phyloP scores from a whole-genome alignment of 257 asterid species.

The Solanum virginianum region DNA sequence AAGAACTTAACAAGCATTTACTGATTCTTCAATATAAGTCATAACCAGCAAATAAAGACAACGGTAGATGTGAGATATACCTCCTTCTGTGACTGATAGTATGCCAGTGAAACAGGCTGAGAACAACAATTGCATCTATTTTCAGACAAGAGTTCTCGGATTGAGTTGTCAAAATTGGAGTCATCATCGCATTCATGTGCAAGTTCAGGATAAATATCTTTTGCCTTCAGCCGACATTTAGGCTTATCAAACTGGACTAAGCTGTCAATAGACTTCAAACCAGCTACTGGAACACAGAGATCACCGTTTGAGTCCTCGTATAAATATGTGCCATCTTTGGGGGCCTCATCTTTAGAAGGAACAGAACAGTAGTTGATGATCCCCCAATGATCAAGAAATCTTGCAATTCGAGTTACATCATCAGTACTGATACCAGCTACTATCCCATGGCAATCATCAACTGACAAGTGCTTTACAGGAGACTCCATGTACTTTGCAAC shows the following conservation, averaged over 20 bases:
- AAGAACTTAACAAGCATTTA: neutral
- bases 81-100: constrained; percentile 94
- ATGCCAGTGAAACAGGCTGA: constrained; percentile 39
- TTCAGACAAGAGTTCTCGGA: constrained; percentile 70
- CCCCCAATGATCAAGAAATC: constrained; percentile 99
- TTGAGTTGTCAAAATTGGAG: constrained; percentile 50
- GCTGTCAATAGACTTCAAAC: constrained; percentile 88
- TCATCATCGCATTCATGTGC: constrained; percentile 32
- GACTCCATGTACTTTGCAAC: constrained; percentile 90
- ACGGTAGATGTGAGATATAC: constrained; percentile 18
- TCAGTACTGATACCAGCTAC: constrained; percentile 52
- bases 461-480: constrained; percentile 63
- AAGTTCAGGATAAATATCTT: constrained; percentile 70
- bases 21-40: neutral
- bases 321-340: constrained; percentile 48
- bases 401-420: constrained; percentile 63
- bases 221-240: constrained; percentile 64
- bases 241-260: constrained; percentile 90
- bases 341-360: constrained; percentile 35
- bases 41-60: neutral
- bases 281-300: constrained; percentile 71
- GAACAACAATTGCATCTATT: constrained; percentile 61
- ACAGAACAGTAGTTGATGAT: constrained; percentile 83
- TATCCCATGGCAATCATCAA: constrained; percentile 58
- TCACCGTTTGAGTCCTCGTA: constrained; percentile 68